A percentile compares a stretch with the other conserved stretches of the same genome.
phyloP scores from a whole-genome alignment of 2,329 filamentous ascomycete species.

The Cercospora brassicicola region DNA sequence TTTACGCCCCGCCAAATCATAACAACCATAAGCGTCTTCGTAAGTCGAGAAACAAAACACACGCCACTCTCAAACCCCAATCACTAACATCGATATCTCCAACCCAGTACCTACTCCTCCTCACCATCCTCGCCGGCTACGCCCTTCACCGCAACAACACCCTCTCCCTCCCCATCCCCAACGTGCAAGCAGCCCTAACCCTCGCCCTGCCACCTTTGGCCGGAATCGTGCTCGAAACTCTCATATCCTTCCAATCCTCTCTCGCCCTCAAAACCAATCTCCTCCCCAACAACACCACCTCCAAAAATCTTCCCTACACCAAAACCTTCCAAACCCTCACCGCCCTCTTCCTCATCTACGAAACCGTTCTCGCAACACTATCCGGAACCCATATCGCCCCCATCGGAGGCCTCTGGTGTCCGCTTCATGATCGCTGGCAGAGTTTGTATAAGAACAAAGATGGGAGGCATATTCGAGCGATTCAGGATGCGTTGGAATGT shows the following conservation, averaged over 20 bases:
- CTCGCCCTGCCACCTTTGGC: constrained; percentile 46
- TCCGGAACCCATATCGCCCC: constrained; percentile 47
- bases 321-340: constrained; percentile 41
- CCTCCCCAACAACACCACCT: neutral
- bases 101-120: constrained; percentile 44
- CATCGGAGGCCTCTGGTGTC: constrained; percentile 50
- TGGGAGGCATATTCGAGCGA: constrained; percentile 52
- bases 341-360: constrained; percentile 44
- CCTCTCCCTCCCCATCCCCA: constrained; percentile 47
- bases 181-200: constrained; percentile 44
- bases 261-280: constrained; percentile 29
- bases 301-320: constrained; percentile 18
- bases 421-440: constrained; percentile 59
- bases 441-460: constrained; percentile 56
- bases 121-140: constrained; percentile 45
- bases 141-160: constrained; percentile 35
- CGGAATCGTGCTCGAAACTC: constrained; percentile 45
- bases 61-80: neutral
- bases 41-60: constrained; percentile 23
- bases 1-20: constrained; percentile 43
- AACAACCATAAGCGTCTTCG: constrained; percentile 42
- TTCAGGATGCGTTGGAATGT: constrained; percentile 67
- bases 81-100: neutral
- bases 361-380: constrained; percentile 48
- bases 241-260: constrained; percentile 40